Conservation (phyloP, 495 filamentous ascomycete genomes). For the Lophiostoma macrostomum region DNA sequence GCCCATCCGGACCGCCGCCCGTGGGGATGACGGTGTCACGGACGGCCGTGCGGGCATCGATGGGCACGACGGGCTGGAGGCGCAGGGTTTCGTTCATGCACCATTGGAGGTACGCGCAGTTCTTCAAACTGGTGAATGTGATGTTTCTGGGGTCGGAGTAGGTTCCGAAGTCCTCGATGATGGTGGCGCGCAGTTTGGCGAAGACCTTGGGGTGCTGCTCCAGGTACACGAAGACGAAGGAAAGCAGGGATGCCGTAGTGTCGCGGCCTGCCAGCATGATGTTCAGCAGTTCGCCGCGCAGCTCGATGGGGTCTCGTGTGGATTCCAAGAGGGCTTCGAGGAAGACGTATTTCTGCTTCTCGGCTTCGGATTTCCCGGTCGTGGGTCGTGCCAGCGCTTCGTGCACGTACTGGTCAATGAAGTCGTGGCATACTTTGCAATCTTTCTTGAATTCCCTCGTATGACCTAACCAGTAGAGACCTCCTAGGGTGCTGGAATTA, state of each 20-base stretch:
- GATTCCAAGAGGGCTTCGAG: conserved; percentile 73
- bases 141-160: conserved; percentile 22
- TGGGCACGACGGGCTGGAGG: conserved; percentile 51
- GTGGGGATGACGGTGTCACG: conserved; percentile 50
- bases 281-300: conserved; percentile 76
- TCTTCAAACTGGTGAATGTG: conserved; percentile 32
- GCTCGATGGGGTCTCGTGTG: conserved; percentile 66
- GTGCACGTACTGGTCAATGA: conserved; percentile 69
- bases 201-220: conserved; percentile 11
- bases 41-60: conserved; percentile 42
- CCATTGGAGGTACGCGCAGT: conserved; percentile 33
- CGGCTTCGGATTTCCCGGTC: conserved; percentile 51
- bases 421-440: conserved; percentile 50
- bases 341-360: conserved; percentile 61
- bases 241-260: conserved; percentile 40
- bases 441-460: conserved; percentile 56
- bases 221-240: conserved; percentile 28
- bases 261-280: conserved; percentile 62
- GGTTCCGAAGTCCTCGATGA: conserved; percentile 25
- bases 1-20: conserved; percentile 53
- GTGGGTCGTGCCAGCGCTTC: conserved; percentile 65
- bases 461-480: conserved; percentile 54
- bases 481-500: conserved; percentile 25
- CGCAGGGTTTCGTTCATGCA: conserved; percentile 40
- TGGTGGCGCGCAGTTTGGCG: conserved; percentile 11